Evolutionary conservation across 1,139 yeast species (phyloP), one percentile per base, ranked within the genome.

Genomic region (Candida dubliniensis): DNA sequence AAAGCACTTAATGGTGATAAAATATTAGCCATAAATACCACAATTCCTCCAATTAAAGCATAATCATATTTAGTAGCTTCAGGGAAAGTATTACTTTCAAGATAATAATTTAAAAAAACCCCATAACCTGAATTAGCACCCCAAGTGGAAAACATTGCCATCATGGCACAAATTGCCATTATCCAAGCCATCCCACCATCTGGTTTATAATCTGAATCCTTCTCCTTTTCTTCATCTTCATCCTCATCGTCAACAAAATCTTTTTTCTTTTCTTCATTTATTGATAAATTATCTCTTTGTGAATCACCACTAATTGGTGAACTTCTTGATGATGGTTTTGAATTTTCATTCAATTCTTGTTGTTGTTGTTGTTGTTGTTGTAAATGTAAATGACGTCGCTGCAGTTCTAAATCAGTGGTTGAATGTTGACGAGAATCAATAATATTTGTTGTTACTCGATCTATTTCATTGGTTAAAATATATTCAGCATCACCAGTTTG

Each of bases 171-270:
- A 2, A 76, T 44, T 0, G 83, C 80, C 43, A 82, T 74, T 7
- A 82, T 77, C 90, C 93, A 86, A 1, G 88, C 89, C 50, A 77
- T 77, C 1, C 87, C 87, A 24, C 81, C 79, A 62, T 85, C 93
- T 2, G 84, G 85, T 33, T 69, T 65, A 37, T 67, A 71, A 10
- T 56, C 61, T 10, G 48, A 51, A 10, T 45, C 50, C 13, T 43
- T 49, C 3, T 44, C 50, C 9, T 38, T 42, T 31, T 47, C 49
- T 8, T 53, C 54, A 13, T 47, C 54, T 9, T 42, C 45, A n/a
- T 42, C 44, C 7, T 36, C 42, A 8, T 42, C 44, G n/a, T n/a
- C n/a, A n/a, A n/a, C n/a, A n/a, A n/a, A n/a, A n/a, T n/a, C n/a
- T n/a, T n/a, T n/a, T n/a, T n/a, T n/a, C n/a, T n/a, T n/a, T 13